Conservation (phyloP, 495 filamentous ascomycete genomes). For the Physcia stellaris region DNA sequence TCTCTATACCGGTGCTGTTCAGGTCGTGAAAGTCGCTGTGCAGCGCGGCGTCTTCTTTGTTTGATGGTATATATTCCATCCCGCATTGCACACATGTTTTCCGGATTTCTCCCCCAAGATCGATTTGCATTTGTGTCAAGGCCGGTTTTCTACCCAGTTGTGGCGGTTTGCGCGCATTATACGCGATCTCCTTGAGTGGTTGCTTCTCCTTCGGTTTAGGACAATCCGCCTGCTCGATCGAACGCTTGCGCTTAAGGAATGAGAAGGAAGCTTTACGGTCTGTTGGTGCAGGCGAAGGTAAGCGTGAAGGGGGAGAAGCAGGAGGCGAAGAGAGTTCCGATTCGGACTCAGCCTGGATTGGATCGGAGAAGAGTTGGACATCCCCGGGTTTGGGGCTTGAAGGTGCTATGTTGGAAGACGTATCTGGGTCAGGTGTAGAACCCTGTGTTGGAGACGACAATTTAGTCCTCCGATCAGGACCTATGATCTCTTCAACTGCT, state of each 20-base stretch:
- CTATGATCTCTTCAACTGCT: conserved; percentile 10
- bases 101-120: conserved; percentile 44
- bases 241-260: conserved; percentile 41
- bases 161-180: conserved; percentile 26
- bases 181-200: conserved; percentile 37
- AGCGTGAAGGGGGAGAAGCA: conserved; percentile 37
- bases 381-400: conserved; percentile 38
- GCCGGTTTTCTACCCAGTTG: conserved; percentile 22
- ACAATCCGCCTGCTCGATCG: conserved; percentile 21
- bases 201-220: conserved; percentile 8
- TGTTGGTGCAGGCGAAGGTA: conserved; percentile 41
- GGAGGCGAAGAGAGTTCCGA: conserved; percentile 37
- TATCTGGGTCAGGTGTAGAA: not conserved
- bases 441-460: not conserved
- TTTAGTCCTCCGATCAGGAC: not conserved
- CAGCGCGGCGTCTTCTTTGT: conserved; percentile 45
- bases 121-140: conserved; percentile 53
- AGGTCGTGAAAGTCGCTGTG: conserved; percentile 58
- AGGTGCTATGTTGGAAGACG: conserved; percentile 29
- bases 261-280: conserved; percentile 39
- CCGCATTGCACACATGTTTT: conserved; percentile 51
- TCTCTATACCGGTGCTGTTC: conserved; percentile 49
- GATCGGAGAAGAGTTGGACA: conserved; percentile 32
- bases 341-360: conserved; percentile 22
- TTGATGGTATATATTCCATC: conserved; percentile 60